These are phyloP conservation scores for Penicillium oxalicum DNA, from an alignment of 2,329 filamentous ascomycete genomes.

Conservation along the genomic window DNA sequence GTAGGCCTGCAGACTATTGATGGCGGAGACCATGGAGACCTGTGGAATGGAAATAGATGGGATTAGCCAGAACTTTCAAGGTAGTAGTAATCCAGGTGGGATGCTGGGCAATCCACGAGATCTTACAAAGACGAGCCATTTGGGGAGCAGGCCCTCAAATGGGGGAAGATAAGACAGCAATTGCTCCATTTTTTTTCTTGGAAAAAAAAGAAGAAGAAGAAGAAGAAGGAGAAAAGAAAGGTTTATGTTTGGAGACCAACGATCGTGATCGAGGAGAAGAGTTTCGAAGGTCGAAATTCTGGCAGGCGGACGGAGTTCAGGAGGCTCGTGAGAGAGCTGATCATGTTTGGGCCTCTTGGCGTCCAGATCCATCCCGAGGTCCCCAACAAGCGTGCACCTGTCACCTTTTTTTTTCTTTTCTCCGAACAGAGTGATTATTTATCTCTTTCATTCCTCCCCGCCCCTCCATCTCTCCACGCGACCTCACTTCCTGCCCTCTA, in stretches of 20 bases:
- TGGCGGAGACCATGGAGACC: conserved; percentile 76
- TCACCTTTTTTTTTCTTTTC: conserved; percentile 6
- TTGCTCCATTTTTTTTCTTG: conserved; percentile 20
- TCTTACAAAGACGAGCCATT: conserved; percentile 60
- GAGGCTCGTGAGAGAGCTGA: conserved; percentile 11
- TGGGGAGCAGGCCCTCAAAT: conserved; percentile 51
- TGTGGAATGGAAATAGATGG: too few relatives aligned
- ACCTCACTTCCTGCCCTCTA: not conserved
- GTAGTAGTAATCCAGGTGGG: too few relatives aligned
- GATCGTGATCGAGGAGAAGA: too few relatives aligned
- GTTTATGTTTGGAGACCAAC: too few relatives aligned
- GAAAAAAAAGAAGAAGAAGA: too few relatives aligned
- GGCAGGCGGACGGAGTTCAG: not conserved
- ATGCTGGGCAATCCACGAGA: not conserved
- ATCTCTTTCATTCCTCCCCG: not conserved
- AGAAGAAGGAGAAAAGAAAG: too few relatives aligned
- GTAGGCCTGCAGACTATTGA: conserved; percentile 82
- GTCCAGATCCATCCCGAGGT: conserved; percentile 10
- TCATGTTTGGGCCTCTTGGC: conserved; percentile 21
- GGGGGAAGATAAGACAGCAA: conserved; percentile 31
- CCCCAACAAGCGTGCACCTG: conserved; percentile 17
- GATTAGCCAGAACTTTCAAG: too few relatives aligned
- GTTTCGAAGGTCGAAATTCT: not conserved
- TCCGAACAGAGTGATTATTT: too few relatives aligned
- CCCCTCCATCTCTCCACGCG: not conserved